Base-by-base conservation (phyloP, 1,284 basidiomycete genomes). In the Leccinum pseudoinsigne region DNA sequence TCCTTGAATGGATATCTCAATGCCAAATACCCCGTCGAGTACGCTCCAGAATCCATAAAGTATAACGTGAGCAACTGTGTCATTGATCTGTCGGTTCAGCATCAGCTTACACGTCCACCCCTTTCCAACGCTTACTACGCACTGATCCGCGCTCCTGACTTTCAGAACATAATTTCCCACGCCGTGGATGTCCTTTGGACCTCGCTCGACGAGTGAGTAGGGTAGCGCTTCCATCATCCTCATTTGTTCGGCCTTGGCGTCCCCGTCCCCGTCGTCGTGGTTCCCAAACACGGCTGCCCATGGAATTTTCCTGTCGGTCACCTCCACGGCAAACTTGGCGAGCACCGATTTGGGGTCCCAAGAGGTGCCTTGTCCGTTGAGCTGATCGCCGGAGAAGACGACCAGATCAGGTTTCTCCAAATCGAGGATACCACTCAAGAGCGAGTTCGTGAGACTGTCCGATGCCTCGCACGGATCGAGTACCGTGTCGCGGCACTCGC, bases 251-350 rank as follows among this genome's bases (percentile, higher is more conserved):
- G 82, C 84, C 65, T 87, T 83, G 57, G 79, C 72, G 63, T 86
- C 78, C 2, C 87, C 87, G 66, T 88, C 84, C 68, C 95, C 92
- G 56, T 85, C 84, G 70, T 97, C 95, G 73, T 98, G 96, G 71
- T 99, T 98, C 2, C 96, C 94, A 73, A 97, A 93, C 5, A 98
- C 85, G 0, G 89, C 91, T 3, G 93, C 87, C 93, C 95, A 99
- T 0, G 95, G 90, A 36, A 97, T 91, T 56, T 83, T 77, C 26
- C 90, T 85, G 12, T 88, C 84, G 10, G 91, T 91, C 5, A 94
- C 89, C 0, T 87, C 87, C 18, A 81, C 81, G 0, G 93, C 88
- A 71, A 95, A 96, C 76, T 97, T 97, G 4, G 95, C 89, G 4
- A 98, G 79, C 2, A 96, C 91, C 4, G 89, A 91, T 67, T 88